Conservation (phyloP, 129 eudicot genomes). For the Lactuca sativa region DNA sequence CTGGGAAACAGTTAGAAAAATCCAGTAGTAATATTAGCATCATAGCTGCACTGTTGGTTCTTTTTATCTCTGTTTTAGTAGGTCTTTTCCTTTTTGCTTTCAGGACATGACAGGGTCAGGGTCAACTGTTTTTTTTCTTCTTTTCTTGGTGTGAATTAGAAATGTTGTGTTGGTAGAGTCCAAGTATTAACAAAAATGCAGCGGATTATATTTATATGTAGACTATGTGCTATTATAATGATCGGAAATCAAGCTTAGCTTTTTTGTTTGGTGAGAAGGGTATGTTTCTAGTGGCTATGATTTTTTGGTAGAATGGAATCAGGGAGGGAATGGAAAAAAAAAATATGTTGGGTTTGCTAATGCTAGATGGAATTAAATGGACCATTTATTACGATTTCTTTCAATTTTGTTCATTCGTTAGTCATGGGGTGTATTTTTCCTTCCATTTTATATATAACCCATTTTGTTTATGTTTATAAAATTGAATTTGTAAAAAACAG, state of each 20-base stretch:
- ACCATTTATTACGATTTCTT: too few species aligned
- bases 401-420: too few species aligned
- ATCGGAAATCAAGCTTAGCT: neutral
- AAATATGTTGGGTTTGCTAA: too few species aligned
- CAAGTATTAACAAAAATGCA: neutral
- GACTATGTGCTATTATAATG: neutral
- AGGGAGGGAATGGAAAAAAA: too few species aligned
- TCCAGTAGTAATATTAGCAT: slow-evolving; percentile 35
- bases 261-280: neutral
- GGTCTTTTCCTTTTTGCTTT: slow-evolving; percentile 39
- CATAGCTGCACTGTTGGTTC: slow-evolving; percentile 43
- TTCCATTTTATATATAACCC: too few species aligned
- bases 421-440: too few species aligned
- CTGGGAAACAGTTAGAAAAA: slow-evolving; percentile 28
- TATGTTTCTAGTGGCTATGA: too few species aligned
- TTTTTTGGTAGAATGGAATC: too few species aligned
- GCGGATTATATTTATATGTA: neutral
- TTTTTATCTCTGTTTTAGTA: slow-evolving; percentile 41
- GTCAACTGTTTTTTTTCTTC: neutral
- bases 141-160: slow-evolving; percentile 7
- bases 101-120: slow-evolving; percentile 5
- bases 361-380: too few species aligned
- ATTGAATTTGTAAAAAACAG: too few species aligned
- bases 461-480: too few species aligned
- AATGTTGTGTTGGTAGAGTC: slow-evolving; percentile 9